phyloP scores from a whole-genome alignment of 2,329 filamentous ascomycete genomes.

The Zasmidium citrigriseum region DNA sequence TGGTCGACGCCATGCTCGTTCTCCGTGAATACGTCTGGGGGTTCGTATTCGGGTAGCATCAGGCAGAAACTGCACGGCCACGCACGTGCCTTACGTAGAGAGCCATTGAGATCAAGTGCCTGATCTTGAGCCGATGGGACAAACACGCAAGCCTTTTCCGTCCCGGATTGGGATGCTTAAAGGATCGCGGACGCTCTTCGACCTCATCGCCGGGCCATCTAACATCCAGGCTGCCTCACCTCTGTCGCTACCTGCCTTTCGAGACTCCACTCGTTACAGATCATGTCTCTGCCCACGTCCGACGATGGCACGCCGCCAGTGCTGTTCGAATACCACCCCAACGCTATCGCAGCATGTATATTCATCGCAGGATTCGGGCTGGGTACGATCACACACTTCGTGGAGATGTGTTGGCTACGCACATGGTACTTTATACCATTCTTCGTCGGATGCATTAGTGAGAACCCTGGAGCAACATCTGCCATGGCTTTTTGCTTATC shows the following conservation, averaged over 20 bases:
- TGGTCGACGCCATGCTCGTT: too few relatives aligned
- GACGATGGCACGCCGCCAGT: constrained; percentile 3
- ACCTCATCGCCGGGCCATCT: neutral
- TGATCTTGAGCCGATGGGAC: too few relatives aligned
- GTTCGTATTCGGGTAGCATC: too few relatives aligned
- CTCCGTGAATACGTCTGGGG: too few relatives aligned
- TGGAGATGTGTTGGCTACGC: constrained; percentile 37
- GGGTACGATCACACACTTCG: constrained; percentile 37
- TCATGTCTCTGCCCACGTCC: constrained; percentile 7
- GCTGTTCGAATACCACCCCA: constrained; percentile 22
- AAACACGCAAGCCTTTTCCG: neutral
- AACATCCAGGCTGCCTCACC: neutral
- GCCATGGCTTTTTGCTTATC: neutral
- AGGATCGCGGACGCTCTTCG: neutral
- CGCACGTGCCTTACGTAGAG: too few relatives aligned
- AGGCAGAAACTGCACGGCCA: too few relatives aligned
- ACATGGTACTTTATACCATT: constrained; percentile 42
- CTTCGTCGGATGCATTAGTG: constrained; percentile 41
- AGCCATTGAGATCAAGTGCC: too few relatives aligned
- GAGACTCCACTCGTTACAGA: neutral
- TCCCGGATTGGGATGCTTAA: too few relatives aligned
- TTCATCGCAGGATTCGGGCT: constrained; percentile 29
- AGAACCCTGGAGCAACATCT: constrained; percentile 15
- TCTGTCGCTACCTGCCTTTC: neutral
- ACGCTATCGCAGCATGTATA: constrained; percentile 25